These are phyloP conservation scores for Balamuthia mandrillaris DNA, from an alignment of 208 protist genomes.

Conservation along the genomic window DNA sequence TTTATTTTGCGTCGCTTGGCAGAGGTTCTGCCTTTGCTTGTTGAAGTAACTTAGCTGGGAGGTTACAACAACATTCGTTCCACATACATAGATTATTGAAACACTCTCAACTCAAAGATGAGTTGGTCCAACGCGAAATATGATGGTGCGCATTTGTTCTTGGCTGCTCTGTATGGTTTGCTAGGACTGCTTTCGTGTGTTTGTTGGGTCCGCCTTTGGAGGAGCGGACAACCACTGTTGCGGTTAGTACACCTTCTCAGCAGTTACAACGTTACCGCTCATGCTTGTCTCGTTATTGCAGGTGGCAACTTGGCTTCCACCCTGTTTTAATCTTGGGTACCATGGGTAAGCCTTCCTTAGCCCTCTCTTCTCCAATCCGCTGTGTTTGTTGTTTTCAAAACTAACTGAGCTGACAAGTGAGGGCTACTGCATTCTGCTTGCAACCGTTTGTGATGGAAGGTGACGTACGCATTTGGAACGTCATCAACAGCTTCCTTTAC, in stretches of 20 bases:
- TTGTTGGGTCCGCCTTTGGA: not conserved
- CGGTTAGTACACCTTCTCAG: no score
- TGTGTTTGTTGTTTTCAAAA: no score
- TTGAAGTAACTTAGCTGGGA: no score
- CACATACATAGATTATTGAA: no score
- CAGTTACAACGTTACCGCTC: no score
- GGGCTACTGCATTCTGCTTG: not conserved
- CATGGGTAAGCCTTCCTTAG: not conserved
- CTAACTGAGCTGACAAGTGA: not conserved
- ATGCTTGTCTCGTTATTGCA: no score
- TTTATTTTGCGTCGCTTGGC: no score
- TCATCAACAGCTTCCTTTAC: conserved; percentile 2
- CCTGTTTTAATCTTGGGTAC: conserved; percentile 9
- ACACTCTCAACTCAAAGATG: no score
- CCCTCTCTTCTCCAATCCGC: no score
- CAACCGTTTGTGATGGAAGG: conserved; percentile 1
- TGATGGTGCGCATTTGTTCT: not conserved
- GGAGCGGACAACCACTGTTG: not conserved
- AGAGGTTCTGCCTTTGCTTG: no score
- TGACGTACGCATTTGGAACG: not conserved
- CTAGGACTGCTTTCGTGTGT: not conserved
- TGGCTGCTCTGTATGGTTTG: not conserved
- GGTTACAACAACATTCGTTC: no score
- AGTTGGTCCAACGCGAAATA: no score
- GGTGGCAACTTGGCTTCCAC: conserved; percentile 22